Evolutionary conservation across 176 grass and related monocot genomes (phyloP).

Genomic region (Luzula sylvatica): DNA sequence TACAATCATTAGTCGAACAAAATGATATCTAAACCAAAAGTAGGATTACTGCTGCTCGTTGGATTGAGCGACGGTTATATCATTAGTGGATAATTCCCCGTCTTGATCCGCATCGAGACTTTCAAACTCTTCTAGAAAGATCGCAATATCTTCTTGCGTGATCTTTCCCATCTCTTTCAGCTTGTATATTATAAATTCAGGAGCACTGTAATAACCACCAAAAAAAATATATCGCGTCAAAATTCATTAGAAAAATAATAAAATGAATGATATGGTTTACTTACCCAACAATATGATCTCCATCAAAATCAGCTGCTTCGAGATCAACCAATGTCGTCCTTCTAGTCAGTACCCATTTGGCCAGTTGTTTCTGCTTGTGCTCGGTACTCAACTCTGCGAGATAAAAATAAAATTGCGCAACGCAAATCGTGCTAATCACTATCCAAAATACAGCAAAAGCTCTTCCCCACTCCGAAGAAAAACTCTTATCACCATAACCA

Average conservation of each 20-base stretch:
- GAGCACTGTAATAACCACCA: constrained; percentile 46
- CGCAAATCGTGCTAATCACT: constrained; percentile 44
- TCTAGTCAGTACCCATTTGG: constrained; percentile 70
- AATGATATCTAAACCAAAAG: not conserved
- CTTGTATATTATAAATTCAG: constrained; percentile 94
- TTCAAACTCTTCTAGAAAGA: constrained; percentile 75
- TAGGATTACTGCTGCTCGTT: constrained; percentile 3
- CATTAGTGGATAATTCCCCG: constrained; percentile 45
- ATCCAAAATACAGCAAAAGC: constrained; percentile 85
- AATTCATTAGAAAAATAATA: not conserved
- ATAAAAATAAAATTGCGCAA: constrained; percentile 79
- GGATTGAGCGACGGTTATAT: constrained; percentile 46
- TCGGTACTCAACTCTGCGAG: constrained; percentile 68
- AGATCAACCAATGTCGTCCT: constrained; percentile 63
- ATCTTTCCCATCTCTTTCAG: constrained; percentile 96
- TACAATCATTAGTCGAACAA: constrained; percentile 3
- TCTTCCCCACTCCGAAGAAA: constrained; percentile 53
- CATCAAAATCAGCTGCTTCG: constrained; percentile 82
- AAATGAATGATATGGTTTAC: constrained; percentile 1
- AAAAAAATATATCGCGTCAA: not conserved
- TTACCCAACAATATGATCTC: constrained; percentile 47
- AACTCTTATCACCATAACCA: constrained; percentile 76
- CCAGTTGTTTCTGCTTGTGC: constrained; percentile 54
- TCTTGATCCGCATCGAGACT: constrained; percentile 74
- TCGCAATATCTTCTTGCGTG: constrained; percentile 67